A percentile compares a stretch with the other conserved stretches of the same genome.
These are phyloP conservation scores for Sugiyamaella xylanicola DNA, from an alignment of 1,139 yeast species.

Conservation along the genomic window DNA sequence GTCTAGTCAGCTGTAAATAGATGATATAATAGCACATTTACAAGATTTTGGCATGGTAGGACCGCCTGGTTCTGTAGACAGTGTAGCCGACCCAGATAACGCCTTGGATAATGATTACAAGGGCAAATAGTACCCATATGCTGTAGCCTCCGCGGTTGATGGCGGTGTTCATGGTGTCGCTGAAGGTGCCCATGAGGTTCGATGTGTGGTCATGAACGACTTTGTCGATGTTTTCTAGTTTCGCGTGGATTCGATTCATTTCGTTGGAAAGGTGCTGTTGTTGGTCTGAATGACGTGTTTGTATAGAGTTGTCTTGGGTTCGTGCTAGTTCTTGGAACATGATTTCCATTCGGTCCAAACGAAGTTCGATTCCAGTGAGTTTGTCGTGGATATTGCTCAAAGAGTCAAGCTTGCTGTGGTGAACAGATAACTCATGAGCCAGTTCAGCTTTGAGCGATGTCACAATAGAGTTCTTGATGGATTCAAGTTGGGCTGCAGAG, in stretches of 20 bases:
- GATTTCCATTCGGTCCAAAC: slow-evolving; percentile 25
- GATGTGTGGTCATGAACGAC: slow-evolving; percentile 36
- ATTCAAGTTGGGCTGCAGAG: slow-evolving; percentile 24
- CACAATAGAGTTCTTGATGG: slow-evolving; percentile 18
- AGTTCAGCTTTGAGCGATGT: slow-evolving; percentile 12
- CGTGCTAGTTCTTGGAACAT: slow-evolving; percentile 20
- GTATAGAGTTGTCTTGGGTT: slow-evolving; percentile 14
- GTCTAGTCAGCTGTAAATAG: too few relatives aligned
- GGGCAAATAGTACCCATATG: slow-evolving; percentile 35
- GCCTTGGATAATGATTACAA: slow-evolving; percentile 37
- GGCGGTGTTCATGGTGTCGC: slow-evolving; percentile 37
- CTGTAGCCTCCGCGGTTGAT: slow-evolving; percentile 37
- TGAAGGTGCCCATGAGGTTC: slow-evolving; percentile 34
- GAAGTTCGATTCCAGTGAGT: slow-evolving; percentile 20
- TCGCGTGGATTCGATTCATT: slow-evolving; percentile 29
- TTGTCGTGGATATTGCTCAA: slow-evolving; percentile 10
- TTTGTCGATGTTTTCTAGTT: slow-evolving; percentile 31
- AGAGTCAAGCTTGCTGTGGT: slow-evolving; percentile 17
- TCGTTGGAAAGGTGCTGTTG: slow-evolving; percentile 29
- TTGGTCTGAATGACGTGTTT: slow-evolving; percentile 23
- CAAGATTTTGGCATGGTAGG: slow-evolving; percentile 39
- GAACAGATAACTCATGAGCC: slow-evolving; percentile 13
- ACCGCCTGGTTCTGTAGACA: slow-evolving; percentile 36
- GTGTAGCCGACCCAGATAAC: slow-evolving; percentile 36
- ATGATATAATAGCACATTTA: slow-evolving; percentile 19